Evolutionary conservation across 2,329 filamentous ascomycete species (phyloP).

Genomic region (Gnomoniopsis sp.): DNA sequence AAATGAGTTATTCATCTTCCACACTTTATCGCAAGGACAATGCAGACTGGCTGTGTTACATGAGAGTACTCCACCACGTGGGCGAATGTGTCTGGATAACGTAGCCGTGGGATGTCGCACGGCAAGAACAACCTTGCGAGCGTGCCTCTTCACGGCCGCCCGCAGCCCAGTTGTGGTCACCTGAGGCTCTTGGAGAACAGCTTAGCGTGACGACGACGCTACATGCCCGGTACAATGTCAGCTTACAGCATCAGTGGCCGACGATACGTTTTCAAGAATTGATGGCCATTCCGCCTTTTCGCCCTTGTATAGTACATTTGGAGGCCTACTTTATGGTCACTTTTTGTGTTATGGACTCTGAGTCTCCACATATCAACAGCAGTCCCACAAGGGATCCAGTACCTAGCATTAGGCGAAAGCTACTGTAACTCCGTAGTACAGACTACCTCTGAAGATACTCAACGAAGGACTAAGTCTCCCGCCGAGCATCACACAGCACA

Average conservation of each 20-base stretch:
- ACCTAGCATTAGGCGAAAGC: too few relatives aligned
- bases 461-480: too few relatives aligned
- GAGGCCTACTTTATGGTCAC: background rate
- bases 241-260: background rate
- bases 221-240: background rate
- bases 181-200: background rate
- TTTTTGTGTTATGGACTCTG: background rate
- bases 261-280: slow-evolving; percentile 1
- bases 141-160: background rate
- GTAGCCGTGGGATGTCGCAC: background rate
- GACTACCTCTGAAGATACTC: too few relatives aligned
- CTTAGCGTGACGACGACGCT: background rate
- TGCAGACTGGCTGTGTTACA: background rate
- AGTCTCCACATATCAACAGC: too few relatives aligned
- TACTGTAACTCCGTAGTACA: too few relatives aligned
- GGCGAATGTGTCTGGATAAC: background rate
- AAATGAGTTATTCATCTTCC: background rate
- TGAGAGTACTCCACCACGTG: background rate
- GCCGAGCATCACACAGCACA: background rate
- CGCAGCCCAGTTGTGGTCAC: background rate
- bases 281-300: background rate
- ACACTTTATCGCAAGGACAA: background rate
- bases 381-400: too few relatives aligned
- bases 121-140: background rate
- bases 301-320: background rate